Evolutionary conservation across 441 rosid genomes (phyloP).

Genomic region (Syzygium syzygioides): DNA sequence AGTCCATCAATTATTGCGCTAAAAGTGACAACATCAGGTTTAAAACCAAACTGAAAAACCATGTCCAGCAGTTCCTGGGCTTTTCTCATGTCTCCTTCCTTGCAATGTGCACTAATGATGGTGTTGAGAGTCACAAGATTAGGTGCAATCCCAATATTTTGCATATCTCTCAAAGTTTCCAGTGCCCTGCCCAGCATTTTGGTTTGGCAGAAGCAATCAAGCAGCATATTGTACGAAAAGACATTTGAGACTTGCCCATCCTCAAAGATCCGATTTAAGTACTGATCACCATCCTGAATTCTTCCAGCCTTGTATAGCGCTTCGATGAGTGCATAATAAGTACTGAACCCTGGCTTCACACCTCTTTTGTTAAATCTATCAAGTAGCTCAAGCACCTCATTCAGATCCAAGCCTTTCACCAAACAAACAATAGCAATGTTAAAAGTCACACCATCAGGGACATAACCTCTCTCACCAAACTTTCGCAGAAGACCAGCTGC

Average conservation of each 20-base stretch:
- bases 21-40: slow-evolving; percentile 76
- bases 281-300: slow-evolving; percentile 39
- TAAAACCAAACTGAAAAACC: slow-evolving; percentile 50
- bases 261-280: slow-evolving; percentile 38
- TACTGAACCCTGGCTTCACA: slow-evolving; percentile 43
- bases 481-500: slow-evolving; percentile 48
- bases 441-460: slow-evolving; percentile 48
- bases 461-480: slow-evolving; percentile 37
- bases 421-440: slow-evolving; percentile 56
- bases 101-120: slow-evolving; percentile 52
- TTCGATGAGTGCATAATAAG: slow-evolving; percentile 53
- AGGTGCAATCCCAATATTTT: slow-evolving; percentile 44
- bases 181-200: slow-evolving; percentile 42
- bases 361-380: slow-evolving; percentile 46
- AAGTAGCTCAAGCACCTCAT: slow-evolving; percentile 51
- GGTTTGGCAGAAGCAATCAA: slow-evolving; percentile 75
- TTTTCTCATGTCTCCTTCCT: slow-evolving; percentile 35
- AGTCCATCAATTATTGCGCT: slow-evolving; percentile 69
- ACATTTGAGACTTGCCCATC: slow-evolving; percentile 44
- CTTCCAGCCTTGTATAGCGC: slow-evolving; percentile 46
- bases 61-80: slow-evolving; percentile 34
- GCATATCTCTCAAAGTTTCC: slow-evolving; percentile 45
- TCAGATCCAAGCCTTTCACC: slow-evolving; percentile 47
- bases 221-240: slow-evolving; percentile 57
- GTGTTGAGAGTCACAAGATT: slow-evolving; percentile 79